phyloP scores from a whole-genome alignment of 768 basidiomycete genomes.

The Pulveroboletus frians region DNA sequence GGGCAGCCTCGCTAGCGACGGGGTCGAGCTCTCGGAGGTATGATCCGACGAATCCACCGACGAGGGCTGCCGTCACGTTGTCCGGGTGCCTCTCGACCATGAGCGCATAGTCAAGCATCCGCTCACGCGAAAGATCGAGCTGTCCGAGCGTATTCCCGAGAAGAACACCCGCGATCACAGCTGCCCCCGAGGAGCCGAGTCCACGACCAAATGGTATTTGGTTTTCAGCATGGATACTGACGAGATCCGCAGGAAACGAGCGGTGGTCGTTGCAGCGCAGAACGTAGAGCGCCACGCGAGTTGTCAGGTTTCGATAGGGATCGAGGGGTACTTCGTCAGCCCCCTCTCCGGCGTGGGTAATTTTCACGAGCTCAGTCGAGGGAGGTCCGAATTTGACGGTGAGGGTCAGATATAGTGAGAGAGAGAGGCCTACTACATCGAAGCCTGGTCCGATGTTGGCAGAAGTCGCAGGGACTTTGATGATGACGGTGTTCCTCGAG shows the following conservation, averaged over 20 bases:
- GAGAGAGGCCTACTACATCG: constrained; percentile 97
- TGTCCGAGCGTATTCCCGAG: constrained; percentile 80
- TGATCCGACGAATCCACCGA: constrained; percentile 95
- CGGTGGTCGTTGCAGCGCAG: constrained; percentile 80
- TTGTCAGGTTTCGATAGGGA: constrained; percentile 94
- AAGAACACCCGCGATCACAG: constrained; percentile 96
- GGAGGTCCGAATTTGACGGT: constrained; percentile 45
- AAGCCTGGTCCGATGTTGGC: constrained; percentile 99
- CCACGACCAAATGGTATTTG: constrained; percentile 98
- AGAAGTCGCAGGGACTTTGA: constrained; percentile 93
- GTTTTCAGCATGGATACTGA: constrained; percentile 71
- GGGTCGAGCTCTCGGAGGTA: constrained; percentile 88
- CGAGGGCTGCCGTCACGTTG: constrained; percentile 95
- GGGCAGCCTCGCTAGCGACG: constrained; percentile 74
- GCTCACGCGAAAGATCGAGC: constrained; percentile 59
- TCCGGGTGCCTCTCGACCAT: constrained; percentile 99
- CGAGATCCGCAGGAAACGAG: constrained; percentile 70
- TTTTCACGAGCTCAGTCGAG: constrained; percentile 47
- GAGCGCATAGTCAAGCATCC: constrained; percentile 90
- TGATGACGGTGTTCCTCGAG: constrained; percentile 43
- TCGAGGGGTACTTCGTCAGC: constrained; percentile 87
- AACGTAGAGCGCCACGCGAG: constrained; percentile 95
- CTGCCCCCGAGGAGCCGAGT: constrained; percentile 94
- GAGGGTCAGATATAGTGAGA: constrained; percentile 80
- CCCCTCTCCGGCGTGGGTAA: constrained; percentile 86